Evolutionary conservation across 768 basidiomycete genomes (phyloP).

Genomic region (Xanthoconium stramineum): DNA sequence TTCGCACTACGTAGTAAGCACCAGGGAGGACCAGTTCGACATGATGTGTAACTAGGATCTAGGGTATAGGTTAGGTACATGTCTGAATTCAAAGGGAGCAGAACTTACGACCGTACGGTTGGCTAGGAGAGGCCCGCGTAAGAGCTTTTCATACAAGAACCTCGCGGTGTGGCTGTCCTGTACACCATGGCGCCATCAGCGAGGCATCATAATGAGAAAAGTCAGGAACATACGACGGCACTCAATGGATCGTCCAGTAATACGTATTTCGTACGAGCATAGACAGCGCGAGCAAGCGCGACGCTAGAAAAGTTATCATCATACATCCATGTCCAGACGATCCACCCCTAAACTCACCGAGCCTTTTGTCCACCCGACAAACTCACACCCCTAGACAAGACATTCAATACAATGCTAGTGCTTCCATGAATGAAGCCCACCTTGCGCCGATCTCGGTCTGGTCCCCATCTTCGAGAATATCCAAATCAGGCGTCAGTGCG

Average conservation of each 20-base stretch:
- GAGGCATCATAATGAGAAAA: not conserved
- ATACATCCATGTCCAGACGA: not conserved
- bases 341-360: slow-evolving; percentile 41
- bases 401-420: not conserved
- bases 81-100: not conserved
- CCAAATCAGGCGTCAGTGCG: slow-evolving; percentile 76
- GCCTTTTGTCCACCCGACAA: slow-evolving; percentile 84
- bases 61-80: not conserved
- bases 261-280: slow-evolving; percentile 64
- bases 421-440: slow-evolving; percentile 22
- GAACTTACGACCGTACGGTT: slow-evolving; percentile 64
- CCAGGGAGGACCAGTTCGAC: slow-evolving; percentile 78
- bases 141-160: slow-evolving; percentile 57
- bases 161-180: slow-evolving; percentile 70
- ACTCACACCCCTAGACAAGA: slow-evolving; percentile 54
- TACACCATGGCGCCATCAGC: not conserved
- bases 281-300: slow-evolving; percentile 79
- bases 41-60: slow-evolving; percentile 80
- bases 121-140: slow-evolving; percentile 62
- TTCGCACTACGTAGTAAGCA: slow-evolving; percentile 68
- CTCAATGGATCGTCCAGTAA: slow-evolving; percentile 82
- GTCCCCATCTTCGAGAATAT: slow-evolving; percentile 84
- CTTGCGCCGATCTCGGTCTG: slow-evolving; percentile 78
- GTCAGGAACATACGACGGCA: slow-evolving; percentile 60
- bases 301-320: slow-evolving; percentile 44